These are phyloP conservation scores for Giardia duodenalis DNA, from an alignment of 208 protist species.

Conservation along the genomic window DNA sequence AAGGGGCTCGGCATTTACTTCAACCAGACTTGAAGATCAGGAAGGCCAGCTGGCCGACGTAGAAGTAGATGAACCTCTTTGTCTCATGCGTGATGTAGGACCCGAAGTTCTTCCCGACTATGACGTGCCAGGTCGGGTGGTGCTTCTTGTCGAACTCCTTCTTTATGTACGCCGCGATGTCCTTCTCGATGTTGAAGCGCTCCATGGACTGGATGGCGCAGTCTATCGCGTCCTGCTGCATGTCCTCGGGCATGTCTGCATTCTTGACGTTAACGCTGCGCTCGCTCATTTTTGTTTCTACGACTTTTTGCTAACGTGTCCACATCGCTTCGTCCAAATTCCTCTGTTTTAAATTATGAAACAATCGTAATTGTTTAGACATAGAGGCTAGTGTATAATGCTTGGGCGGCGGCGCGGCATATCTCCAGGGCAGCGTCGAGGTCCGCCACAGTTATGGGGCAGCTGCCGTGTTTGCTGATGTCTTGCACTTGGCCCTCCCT, in stretches of 20 bases:
- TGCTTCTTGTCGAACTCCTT: constrained; percentile 95
- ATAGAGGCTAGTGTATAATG: too few relatives aligned
- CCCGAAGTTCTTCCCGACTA: constrained; percentile 98
- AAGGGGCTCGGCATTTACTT: constrained; percentile 30
- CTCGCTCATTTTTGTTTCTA: constrained; percentile 39
- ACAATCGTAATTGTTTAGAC: too few relatives aligned
- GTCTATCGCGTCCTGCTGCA: constrained; percentile 89
- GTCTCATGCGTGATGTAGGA: constrained; percentile 99
- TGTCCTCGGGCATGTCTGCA: constrained; percentile 63
- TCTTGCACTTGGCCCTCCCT: background rate
- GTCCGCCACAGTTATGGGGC: too few relatives aligned
- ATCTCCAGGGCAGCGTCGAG: too few relatives aligned
- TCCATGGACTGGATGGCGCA: constrained; percentile 84
- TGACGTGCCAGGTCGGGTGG: constrained; percentile 98
- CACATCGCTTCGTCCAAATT: too few relatives aligned
- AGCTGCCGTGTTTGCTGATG: too few relatives aligned
- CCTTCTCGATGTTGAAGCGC: constrained; percentile 97
- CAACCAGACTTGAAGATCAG: constrained; percentile 89
- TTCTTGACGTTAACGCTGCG: constrained; percentile 56
- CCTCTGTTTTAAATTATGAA: too few relatives aligned
- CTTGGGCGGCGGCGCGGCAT: too few relatives aligned
- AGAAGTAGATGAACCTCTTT: constrained; percentile 97
- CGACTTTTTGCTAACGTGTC: background rate
- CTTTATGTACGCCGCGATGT: constrained; percentile 98
- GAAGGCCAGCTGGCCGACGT: constrained; percentile 93